Evolutionary conservation across 1,284 basidiomycete genomes (phyloP).

Genomic region (Puccinia brachypodii): DNA sequence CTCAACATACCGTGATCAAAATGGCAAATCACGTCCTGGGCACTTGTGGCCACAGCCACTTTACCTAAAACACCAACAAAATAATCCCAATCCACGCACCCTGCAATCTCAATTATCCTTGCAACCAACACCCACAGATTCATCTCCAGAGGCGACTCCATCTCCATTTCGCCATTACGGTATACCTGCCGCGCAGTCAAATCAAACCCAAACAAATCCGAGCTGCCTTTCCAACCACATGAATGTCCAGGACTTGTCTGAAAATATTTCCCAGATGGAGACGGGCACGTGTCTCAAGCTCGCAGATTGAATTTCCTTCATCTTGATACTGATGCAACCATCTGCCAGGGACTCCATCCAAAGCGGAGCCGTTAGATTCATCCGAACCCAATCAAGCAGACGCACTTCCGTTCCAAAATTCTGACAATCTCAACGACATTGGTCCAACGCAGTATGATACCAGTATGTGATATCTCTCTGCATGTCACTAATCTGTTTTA

Average conservation of each 20-base stretch:
- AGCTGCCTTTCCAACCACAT: neutral
- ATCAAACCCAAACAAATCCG: neutral
- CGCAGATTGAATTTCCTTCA: neutral
- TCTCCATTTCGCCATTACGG: neutral
- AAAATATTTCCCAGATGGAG: neutral
- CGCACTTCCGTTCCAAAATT: neutral
- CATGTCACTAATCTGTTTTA: neutral
- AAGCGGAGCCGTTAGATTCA: neutral
- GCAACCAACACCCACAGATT: neutral
- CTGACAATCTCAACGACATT: neutral
- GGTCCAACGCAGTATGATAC: neutral
- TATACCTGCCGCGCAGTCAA: neutral
- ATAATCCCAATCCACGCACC: neutral
- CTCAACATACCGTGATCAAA: constrained; percentile 10
- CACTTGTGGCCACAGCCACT: constrained; percentile 4
- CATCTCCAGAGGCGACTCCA: neutral
- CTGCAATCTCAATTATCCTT: neutral
- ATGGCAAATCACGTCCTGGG: neutral
- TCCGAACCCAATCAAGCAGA: neutral
- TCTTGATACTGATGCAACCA: neutral
- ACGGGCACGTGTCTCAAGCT: neutral
- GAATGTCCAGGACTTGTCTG: neutral
- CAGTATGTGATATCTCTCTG: neutral
- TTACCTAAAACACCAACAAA: neutral
- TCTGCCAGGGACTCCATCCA: neutral